A percentile compares a stretch with the other conserved stretches of the same genome.
Conservation (phyloP, 2,329 filamentous ascomycete species). For the Knufia petricola region DNA sequence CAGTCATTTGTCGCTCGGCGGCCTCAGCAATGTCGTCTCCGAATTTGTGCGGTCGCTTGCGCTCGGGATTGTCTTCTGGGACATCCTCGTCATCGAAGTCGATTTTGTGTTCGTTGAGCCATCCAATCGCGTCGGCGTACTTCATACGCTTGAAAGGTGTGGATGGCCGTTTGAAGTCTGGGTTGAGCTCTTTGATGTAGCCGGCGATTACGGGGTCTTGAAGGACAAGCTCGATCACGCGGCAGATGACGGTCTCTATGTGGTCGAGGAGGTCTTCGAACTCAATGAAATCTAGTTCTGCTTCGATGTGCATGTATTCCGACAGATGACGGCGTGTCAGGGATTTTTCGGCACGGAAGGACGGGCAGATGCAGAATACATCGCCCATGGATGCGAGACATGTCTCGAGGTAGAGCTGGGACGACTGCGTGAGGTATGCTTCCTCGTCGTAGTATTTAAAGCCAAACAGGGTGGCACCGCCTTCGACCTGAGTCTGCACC, state of each 20-base stretch:
- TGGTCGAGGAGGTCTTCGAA: constrained; percentile 83
- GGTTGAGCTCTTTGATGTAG: constrained; percentile 80
- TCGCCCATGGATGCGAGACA: constrained; percentile 82
- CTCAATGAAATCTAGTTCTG: constrained; percentile 88
- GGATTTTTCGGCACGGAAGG: constrained; percentile 95
- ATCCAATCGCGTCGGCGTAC: constrained; percentile 87
- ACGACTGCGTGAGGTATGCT: constrained; percentile 92
- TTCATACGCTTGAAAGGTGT: constrained; percentile 91
- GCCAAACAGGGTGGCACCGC: constrained; percentile 80
- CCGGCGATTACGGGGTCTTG: constrained; percentile 62
- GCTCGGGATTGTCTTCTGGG: constrained; percentile 68
- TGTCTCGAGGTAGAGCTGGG: constrained; percentile 95
- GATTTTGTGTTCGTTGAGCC: constrained; percentile 84
- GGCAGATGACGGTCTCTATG: constrained; percentile 78
- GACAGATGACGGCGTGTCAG: constrained; percentile 87
- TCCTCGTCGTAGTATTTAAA: constrained; percentile 83
- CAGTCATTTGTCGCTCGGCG: constrained; percentile 92
- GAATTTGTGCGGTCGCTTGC: constrained; percentile 65
- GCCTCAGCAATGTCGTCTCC: constrained; percentile 98
- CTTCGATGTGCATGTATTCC: constrained; percentile 96
- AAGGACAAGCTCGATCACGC: constrained; percentile 69
- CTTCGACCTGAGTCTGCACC: constrained; percentile 92
- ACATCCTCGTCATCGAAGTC: constrained; percentile 28
- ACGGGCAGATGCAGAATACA: constrained; percentile 97
- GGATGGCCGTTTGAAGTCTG: constrained; percentile 69